Evolutionary conservation across 805 yeast species (phyloP).

Genomic region (Starmerella khaoyaiensis): DNA sequence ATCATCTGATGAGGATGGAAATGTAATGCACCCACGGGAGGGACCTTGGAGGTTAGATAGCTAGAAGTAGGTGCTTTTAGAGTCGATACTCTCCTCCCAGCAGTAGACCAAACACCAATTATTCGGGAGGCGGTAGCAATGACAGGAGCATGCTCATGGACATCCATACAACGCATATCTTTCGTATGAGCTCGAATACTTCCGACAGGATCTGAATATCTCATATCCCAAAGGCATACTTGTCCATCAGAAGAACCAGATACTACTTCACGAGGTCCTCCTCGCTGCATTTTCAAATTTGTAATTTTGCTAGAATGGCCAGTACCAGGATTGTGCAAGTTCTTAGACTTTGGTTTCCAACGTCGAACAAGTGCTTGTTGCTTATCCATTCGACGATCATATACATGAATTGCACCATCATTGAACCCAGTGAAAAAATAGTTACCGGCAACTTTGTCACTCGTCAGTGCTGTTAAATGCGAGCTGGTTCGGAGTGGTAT

Average conservation of each 20-base stretch:
- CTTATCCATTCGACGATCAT: constrained; percentile 76
- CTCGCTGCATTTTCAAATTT: constrained; percentile 89
- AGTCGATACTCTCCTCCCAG: constrained; percentile 58
- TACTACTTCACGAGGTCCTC: constrained; percentile 81
- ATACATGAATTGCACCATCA: constrained; percentile 78
- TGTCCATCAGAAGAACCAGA: constrained; percentile 69
- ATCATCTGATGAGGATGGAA: constrained; percentile 94
- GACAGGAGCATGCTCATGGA: constrained; percentile 95
- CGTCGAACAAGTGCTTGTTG: constrained; percentile 73
- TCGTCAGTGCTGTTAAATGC: constrained; percentile 76
- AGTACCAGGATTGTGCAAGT: neutral
- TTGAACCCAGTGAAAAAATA: constrained; percentile 83
- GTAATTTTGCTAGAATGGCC: constrained; percentile 44
- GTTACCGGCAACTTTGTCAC: constrained; percentile 92
- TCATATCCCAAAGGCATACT: constrained; percentile 82
- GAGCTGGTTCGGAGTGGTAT: constrained; percentile 86
- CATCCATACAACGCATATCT: constrained; percentile 53
- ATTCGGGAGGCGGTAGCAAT: constrained; percentile 76
- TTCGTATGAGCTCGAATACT: constrained; percentile 45
- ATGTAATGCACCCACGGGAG: constrained; percentile 50
- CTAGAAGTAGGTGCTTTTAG: constrained; percentile 31
- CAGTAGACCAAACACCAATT: constrained; percentile 71
- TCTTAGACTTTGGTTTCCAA: constrained; percentile 39
- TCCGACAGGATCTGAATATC: constrained; percentile 52
- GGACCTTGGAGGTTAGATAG: constrained; percentile 26